Base-by-base conservation (phyloP, 805 yeast genomes). In the Isabelozyma gotoi region DNA sequence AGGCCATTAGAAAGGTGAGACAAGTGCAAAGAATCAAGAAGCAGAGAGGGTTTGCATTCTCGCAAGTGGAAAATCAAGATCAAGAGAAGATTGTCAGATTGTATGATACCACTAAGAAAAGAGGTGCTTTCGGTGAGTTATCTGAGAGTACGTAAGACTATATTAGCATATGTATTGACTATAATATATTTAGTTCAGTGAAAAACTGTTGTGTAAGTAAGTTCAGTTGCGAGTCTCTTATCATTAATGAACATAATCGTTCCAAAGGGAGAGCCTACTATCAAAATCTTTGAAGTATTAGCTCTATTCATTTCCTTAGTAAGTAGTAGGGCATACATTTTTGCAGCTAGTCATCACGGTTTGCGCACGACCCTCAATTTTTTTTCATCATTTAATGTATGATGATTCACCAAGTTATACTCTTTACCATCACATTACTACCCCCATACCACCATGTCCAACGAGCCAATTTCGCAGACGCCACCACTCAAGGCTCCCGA, bases 11-110 rank as follows among this genome's bases (percentile, higher is more conserved):
- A 59, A 94, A 90, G 60, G 98, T 94, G 18, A 84, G 99, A 66
- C 99, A 95, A 66, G 98, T 94, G 32, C 96, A 92, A 65, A 80
- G 99, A 65, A 92, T 94, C 88, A 87, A 95, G 62, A 94, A 94
- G 59, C 99, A 94, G 68, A 83, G 98, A 67, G 99, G 99, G 5
- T 94, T 88, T 74, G 99, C 99, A 1, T 94, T 94, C 57, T 90
- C 97, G 5, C 98, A 94, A 65, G 90, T 87, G 38, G 96, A 89
- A 50, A 68, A 68, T 43, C 96, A 88, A 61, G 96, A 96, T 31
- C 97, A 91, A 67, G 97, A 90, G 52, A 83, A 84, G 59, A 80
- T 94, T 47, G 85, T 94, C 39, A 79, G 98, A 56, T 88, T 95
- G 73, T 94, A 94, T 57, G 99, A 94, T 64, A 92, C 98, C 3